These are phyloP conservation scores for Rhizopogon rudus DNA, from an alignment of 768 basidiomycete genomes.

Conservation along the genomic window DNA sequence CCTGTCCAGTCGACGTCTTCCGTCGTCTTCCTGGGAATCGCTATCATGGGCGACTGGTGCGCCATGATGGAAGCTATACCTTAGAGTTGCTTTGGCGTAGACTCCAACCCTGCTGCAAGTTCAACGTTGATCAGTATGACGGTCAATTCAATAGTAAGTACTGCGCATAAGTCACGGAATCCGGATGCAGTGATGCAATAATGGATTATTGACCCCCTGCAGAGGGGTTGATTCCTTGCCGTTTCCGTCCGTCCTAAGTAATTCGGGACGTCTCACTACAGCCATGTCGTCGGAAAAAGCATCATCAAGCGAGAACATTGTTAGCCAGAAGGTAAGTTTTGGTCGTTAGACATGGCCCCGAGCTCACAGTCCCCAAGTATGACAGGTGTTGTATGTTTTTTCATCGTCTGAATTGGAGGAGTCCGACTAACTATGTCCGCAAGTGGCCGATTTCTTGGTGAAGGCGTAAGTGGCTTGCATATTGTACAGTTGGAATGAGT, in stretches of 20 bases:
- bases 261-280: background rate
- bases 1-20: slow-evolving; percentile 96
- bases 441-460: slow-evolving; percentile 78
- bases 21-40: slow-evolving; percentile 92
- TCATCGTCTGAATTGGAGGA: slow-evolving; percentile 14
- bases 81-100: background rate
- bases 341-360: background rate
- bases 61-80: slow-evolving; percentile 40
- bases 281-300: slow-evolving; percentile 48
- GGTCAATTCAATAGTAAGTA: background rate
- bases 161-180: slow-evolving; percentile 6
- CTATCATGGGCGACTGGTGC: slow-evolving; percentile 82
- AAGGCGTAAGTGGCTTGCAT: slow-evolving; percentile 61
- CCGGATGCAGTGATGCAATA: background rate
- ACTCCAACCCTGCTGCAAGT: background rate
- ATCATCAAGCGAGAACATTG: slow-evolving; percentile 82
- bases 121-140: too few relatives aligned
- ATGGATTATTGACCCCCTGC: background rate
- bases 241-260: background rate
- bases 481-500: background rate
- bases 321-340: slow-evolving; percentile 75
- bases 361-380: slow-evolving; percentile 42
- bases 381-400: slow-evolving; percentile 74
- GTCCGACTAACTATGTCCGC: slow-evolving; percentile 2
- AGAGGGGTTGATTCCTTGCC: background rate